Conservation (phyloP, 129 eudicot species). For the Arctium lappa region DNA sequence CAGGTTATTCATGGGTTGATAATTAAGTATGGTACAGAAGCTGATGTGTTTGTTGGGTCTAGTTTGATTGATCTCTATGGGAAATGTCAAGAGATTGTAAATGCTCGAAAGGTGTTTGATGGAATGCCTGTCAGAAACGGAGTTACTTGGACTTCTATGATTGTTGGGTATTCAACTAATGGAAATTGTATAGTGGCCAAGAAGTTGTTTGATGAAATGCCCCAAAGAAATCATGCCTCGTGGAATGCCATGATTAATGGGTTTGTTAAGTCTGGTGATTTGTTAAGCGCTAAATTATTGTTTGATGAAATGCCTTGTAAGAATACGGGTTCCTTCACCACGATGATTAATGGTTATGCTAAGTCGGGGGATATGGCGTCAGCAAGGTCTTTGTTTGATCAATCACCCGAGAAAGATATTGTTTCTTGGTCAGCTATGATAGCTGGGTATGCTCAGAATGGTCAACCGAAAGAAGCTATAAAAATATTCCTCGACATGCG, state of each 20-base stretch:
- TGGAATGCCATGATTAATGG: constrained; percentile 71
- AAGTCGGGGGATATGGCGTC: constrained; percentile 66
- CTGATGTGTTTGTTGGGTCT: constrained; percentile 64
- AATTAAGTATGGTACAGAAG: constrained; percentile 43
- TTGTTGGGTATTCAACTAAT: constrained; percentile 49
- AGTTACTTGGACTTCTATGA: constrained; percentile 67
- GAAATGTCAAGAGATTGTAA: constrained; percentile 44
- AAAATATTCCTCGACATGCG: constrained; percentile 43
- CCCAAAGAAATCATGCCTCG: constrained; percentile 41
- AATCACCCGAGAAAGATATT: constrained; percentile 42
- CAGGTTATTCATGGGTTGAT: constrained; percentile 51
- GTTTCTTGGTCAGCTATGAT: constrained; percentile 71
- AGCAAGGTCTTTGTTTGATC: constrained; percentile 64
- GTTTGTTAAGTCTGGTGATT: constrained; percentile 49
- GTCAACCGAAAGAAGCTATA: constrained; percentile 58
- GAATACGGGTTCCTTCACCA: constrained; percentile 50
- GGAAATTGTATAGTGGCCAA: constrained; percentile 43
- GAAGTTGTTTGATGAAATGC: constrained; percentile 63
- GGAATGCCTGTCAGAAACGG: constrained; percentile 56
- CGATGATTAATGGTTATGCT: constrained; percentile 71
- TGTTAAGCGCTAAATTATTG: constrained; percentile 41
- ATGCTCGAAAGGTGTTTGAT: constrained; percentile 65
- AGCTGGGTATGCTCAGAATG: constrained; percentile 66
- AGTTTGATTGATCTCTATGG: constrained; percentile 80
- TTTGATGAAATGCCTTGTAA: constrained; percentile 65